A percentile compares a stretch with the other conserved stretches of the same genome.
Conservation (phyloP, 108 stramenopile genomes). For the Cyclotella atomus region DNA sequence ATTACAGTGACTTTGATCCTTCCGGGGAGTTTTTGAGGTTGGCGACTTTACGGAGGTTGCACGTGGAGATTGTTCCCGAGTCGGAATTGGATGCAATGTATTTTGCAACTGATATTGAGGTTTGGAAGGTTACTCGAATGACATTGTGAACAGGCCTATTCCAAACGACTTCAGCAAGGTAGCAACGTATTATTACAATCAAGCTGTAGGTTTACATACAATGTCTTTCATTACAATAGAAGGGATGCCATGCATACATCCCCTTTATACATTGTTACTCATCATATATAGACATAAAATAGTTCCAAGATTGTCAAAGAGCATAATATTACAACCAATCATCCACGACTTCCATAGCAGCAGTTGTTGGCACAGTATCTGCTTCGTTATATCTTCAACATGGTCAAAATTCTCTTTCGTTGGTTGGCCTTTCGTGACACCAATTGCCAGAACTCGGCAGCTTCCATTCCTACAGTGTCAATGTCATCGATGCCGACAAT, state of each 20-base stretch:
- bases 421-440: conserved; percentile 37
- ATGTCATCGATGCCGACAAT: conserved; percentile 46
- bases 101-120: conserved; percentile 71
- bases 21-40: conserved; percentile 55
- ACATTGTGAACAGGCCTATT: too few species aligned
- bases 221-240: too few species aligned
- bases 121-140: conserved; percentile 60
- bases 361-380: too few species aligned
- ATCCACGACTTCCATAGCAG: too few species aligned
- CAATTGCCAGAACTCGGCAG: conserved; percentile 41
- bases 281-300: too few species aligned
- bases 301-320: too few species aligned
- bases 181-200: too few species aligned
- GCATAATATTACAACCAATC: too few species aligned
- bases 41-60: conserved; percentile 39
- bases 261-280: too few species aligned
- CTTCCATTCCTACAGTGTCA: conserved; percentile 43
- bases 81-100: conserved; percentile 60
- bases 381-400: conserved; percentile 45
- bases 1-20: conserved; percentile 73
- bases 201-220: too few species aligned
- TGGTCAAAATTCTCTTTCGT: conserved; percentile 20
- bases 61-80: conserved; percentile 41
- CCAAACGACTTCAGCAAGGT: too few species aligned
- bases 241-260: too few species aligned